Base-by-base conservation (phyloP, 2,329 filamentous ascomycete species). In the Fonsecaea nubica region DNA sequence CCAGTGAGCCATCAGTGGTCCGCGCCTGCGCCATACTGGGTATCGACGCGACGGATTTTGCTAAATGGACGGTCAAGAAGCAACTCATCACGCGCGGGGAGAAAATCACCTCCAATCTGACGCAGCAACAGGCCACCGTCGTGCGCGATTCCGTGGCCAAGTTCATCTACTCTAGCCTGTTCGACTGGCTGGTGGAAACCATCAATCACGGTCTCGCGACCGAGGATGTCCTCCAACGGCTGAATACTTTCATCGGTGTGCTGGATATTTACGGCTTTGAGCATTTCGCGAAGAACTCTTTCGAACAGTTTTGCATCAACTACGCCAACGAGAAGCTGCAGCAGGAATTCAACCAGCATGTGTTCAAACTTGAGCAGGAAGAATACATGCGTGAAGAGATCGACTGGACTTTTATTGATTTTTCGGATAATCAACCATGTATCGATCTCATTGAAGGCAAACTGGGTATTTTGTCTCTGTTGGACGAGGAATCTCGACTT, bases 261-360 rank as follows among this genome's bases (percentile, higher is more conserved):
- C 87, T 99, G 71, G 95, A 99, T 92, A 99, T 99, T 73, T 98
- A 98, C 80, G 94, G 94, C 70, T 99, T 99, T 76, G 95, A 99
- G 79, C 95, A 98, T 80, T 99, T 99, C 76, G 94, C 95, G 69
- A 98, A 97, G 84, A 99, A 99, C 82, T 99, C 95, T 0, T 99
- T 99, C 75, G 95, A 99, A 79, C 95, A 99, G 79, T 99, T 99
- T 80, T 99, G 95, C 81, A 99, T 99, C 86, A 99, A 99, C 81
- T 99, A 99, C 76, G 95, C 95, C 80, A 99, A 99, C 80, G 95
- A 99, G 81, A 99, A 99, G 81, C 84, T 99, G 62, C 95, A 99
- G 78, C 95, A 99, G 78, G 94, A 98, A 78, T 99, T 99, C 84
- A 99, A 99, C 80, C 92, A 96, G 77, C 95, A 99, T 76, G 95